These are phyloP conservation scores for Vachellia pachyceras DNA, from an alignment of 306 rosid species.

Conservation along the genomic window DNA sequence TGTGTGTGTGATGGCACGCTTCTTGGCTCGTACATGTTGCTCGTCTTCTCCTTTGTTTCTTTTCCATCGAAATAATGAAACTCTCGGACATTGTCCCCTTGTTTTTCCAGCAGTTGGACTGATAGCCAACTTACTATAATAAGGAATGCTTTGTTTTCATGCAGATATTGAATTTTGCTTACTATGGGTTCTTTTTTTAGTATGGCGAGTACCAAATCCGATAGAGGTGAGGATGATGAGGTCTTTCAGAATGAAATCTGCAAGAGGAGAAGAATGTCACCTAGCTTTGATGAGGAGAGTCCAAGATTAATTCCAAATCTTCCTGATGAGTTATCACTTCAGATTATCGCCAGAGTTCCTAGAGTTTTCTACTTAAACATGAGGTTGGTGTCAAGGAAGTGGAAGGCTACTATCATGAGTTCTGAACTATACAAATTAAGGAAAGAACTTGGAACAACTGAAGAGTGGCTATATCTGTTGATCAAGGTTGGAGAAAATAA, in stretches of 20 bases:
- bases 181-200: conserved; percentile 85
- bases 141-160: conserved; percentile 32
- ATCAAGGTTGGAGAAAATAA: conserved; percentile 72
- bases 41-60: conserved; percentile 14
- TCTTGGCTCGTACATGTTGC: not conserved
- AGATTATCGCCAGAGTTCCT: conserved; percentile 91
- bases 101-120: conserved; percentile 25
- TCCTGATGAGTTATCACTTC: conserved; percentile 92
- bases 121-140: conserved; percentile 17
- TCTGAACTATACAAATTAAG: conserved; percentile 69
- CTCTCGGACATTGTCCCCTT: not conserved
- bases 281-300: conserved; percentile 58
- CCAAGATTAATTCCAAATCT: conserved; percentile 78
- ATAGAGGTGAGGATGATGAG: conserved; percentile 45
- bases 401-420: conserved; percentile 70
- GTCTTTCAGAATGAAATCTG: conserved; percentile 51
- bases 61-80: conserved; percentile 28
- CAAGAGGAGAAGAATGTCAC: conserved; percentile 81
- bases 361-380: conserved; percentile 64
- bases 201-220: conserved; percentile 48
- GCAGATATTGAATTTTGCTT: conserved; percentile 40
- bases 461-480: conserved; percentile 91
- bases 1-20: not conserved
- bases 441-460: conserved; percentile 78
- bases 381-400: conserved; percentile 74